Percentiles rank a stretch among this genome's conserved stretches.
These are phyloP conservation scores for Huntiella abstrusa DNA, from an alignment of 2,329 filamentous ascomycete species.

Conservation along the genomic window DNA sequence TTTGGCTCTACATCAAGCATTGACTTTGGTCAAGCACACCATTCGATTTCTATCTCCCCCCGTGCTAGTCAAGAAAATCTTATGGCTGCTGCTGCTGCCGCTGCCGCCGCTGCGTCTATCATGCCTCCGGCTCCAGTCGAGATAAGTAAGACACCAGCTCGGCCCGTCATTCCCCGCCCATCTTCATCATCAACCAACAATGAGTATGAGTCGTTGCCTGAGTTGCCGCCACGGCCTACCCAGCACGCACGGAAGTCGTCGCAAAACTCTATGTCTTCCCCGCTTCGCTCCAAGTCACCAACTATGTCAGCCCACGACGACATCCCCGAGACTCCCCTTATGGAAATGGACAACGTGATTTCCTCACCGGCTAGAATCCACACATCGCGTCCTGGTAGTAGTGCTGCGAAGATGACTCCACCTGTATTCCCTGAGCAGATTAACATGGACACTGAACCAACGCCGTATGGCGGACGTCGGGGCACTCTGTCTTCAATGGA, in stretches of 20 bases:
- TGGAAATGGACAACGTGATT: conserved; percentile 4
- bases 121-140: neutral
- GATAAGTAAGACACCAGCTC: conserved; percentile 1
- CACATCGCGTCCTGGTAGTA: neutral
- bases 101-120: neutral
- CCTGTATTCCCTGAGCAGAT: conserved; percentile 9
- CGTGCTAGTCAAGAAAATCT: conserved; percentile 8
- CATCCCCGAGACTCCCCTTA: neutral
- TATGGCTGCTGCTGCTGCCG: neutral
- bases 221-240: conserved; percentile 1
- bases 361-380: conserved; percentile 1
- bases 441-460: conserved; percentile 8
- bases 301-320: neutral
- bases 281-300: neutral
- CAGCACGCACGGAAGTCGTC: neutral
- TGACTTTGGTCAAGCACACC: neutral
- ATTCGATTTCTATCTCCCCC: conserved; percentile 5
- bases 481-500: conserved; percentile 10
- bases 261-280: neutral
- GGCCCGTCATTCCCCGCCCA: neutral
- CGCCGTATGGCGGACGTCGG: conserved; percentile 9
- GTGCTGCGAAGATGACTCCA: conserved; percentile 1
- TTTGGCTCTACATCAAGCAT: conserved; percentile 11
- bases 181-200: neutral
- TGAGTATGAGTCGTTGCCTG: neutral